phyloP scores from a whole-genome alignment of 129 eudicot species.

The Pseudognaphalium luteoalbum region DNA sequence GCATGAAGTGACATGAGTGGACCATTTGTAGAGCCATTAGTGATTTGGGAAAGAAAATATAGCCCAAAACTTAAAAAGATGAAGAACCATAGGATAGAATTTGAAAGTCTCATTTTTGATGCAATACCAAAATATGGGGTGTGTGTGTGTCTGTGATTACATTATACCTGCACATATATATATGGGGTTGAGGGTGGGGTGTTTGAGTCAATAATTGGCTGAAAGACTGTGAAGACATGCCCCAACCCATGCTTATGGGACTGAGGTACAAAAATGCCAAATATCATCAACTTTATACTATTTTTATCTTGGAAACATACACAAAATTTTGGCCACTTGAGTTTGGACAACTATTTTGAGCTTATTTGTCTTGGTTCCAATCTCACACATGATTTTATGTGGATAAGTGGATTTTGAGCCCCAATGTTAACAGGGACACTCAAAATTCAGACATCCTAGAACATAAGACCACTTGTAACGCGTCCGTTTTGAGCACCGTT shows the following conservation, averaged over 20 bases:
- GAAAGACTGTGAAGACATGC: conserved; percentile 26
- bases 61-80: conserved; percentile 24
- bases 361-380: neutral
- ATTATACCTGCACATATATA: conserved; percentile 23
- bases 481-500: no score
- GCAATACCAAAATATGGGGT: conserved; percentile 1
- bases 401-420: neutral
- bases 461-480: no score
- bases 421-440: neutral
- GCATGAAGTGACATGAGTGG: conserved; percentile 27
- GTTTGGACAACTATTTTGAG: neutral
- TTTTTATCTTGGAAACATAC: neutral
- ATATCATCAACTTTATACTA: conserved; percentile 8
- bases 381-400: neutral
- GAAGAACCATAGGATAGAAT: conserved; percentile 16
- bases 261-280: conserved; percentile 30
- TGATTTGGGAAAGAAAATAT: conserved; percentile 20
- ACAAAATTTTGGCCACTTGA: neutral
- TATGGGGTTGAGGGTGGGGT: neutral
- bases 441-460: neutral
- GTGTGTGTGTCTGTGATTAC: conserved; percentile 13
- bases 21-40: conserved; percentile 3
- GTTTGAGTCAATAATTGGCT: conserved; percentile 32
- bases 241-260: conserved; percentile 42
- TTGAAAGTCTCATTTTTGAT: conserved; percentile 36